phyloP scores from a whole-genome alignment of 2,329 filamentous ascomycete genomes.

The Fusarium bactridioides region DNA sequence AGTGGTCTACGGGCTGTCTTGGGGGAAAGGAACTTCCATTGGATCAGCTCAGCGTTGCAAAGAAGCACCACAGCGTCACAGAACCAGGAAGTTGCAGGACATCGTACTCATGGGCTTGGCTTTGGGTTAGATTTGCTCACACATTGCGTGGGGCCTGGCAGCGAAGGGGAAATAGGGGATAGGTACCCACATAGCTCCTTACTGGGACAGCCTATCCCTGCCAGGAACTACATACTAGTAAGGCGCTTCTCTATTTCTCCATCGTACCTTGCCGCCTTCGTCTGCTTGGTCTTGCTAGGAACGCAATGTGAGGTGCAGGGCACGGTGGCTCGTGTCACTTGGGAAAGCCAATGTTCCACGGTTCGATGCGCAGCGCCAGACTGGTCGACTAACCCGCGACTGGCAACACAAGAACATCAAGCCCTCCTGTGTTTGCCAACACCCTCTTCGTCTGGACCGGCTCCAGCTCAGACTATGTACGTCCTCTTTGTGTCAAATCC shows the following conservation, averaged over 20 bases:
- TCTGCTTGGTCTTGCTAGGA: rapidly evolving
- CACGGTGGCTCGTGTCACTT: no score
- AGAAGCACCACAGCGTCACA: no score
- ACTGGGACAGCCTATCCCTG: neutral
- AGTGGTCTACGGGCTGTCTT: neutral
- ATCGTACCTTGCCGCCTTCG: no score
- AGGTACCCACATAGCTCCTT: neutral
- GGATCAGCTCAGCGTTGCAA: no score
- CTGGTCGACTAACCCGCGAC: neutral
- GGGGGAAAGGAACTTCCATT: neutral
- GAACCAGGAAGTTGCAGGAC: neutral
- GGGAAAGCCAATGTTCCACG: neutral
- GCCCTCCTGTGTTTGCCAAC: neutral
- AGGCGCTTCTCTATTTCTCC: no score
- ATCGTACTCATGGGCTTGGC: neutral
- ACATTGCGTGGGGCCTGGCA: neutral
- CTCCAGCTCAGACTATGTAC: neutral
- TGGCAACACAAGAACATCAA: neutral
- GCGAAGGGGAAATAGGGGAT: neutral
- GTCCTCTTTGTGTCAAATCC: neutral
- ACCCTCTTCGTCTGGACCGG: neutral
- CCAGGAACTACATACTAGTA: neutral
- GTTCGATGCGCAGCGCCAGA: neutral
- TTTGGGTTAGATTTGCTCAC: no score
- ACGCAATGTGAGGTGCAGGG: neutral